Evolutionary conservation across 1,284 basidiomycete species (phyloP).

Genomic region (Naganishia sp.): DNA sequence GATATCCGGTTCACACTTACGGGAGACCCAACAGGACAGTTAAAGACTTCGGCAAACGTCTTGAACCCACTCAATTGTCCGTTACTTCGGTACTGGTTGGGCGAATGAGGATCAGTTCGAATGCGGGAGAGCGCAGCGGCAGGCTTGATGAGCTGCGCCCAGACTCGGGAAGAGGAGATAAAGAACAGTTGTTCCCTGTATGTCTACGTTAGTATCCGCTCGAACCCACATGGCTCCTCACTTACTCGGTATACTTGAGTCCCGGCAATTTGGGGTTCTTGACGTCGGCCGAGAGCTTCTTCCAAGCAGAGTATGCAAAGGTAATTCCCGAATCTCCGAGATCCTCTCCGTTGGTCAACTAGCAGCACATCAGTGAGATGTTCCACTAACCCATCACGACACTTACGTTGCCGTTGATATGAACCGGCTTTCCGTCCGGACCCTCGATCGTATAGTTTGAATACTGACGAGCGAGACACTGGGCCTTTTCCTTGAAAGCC

Average conservation of each 20-base stretch:
- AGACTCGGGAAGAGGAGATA: constrained; percentile 67
- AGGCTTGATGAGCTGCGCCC: constrained; percentile 47
- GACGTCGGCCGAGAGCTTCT: constrained; percentile 56
- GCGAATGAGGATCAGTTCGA: constrained; percentile 85
- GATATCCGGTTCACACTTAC: constrained; percentile 36
- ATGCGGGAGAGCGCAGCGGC: constrained; percentile 68
- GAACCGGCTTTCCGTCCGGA: constrained; percentile 75
- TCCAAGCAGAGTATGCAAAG: constrained; percentile 86
- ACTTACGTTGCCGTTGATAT: constrained; percentile 75
- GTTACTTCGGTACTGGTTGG: constrained; percentile 71
- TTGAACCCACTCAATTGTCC: constrained; percentile 66
- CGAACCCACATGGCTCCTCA: not conserved
- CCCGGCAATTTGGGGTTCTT: constrained; percentile 72
- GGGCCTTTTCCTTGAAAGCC: constrained; percentile 77
- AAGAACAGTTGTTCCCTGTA: constrained; percentile 85
- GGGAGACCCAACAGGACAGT: constrained; percentile 48
- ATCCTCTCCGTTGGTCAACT: constrained; percentile 77
- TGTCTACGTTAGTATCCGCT: not conserved
- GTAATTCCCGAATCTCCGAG: constrained; percentile 84
- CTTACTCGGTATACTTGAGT: constrained; percentile 65
- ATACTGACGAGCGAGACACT: constrained; percentile 88
- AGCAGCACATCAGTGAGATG: not conserved
- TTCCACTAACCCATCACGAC: constrained; percentile 58
- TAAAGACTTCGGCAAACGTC: constrained; percentile 52
- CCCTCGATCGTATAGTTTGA: constrained; percentile 79